Conservation (phyloP, 352 stramenopile species). For the Pythium guiyangense region DNA sequence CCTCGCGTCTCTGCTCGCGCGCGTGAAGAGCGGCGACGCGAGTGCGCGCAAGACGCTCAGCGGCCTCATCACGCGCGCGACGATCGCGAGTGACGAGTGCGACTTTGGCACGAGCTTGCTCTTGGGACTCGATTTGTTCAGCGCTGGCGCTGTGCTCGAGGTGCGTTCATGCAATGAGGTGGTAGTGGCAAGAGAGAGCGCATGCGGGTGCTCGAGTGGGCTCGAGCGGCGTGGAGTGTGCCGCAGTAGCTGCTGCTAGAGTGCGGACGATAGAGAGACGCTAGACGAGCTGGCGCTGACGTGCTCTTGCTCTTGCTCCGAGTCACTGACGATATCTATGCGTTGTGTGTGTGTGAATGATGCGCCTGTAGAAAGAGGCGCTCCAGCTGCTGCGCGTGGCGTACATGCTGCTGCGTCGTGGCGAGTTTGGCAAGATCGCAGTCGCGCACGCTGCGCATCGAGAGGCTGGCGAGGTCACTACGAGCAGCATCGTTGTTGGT, state of each 20-base stretch:
- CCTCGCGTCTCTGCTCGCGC: constrained; percentile 27
- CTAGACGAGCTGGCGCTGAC: too few species aligned
- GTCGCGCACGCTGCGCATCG: neutral
- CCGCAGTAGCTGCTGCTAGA: too few species aligned
- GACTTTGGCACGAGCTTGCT: constrained; percentile 64
- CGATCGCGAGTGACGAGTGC: constrained; percentile 66
- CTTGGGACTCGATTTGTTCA: constrained; percentile 60
- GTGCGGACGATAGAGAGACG: too few species aligned
- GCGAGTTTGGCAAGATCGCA: constrained; percentile 13
- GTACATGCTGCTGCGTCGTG: constrained; percentile 19
- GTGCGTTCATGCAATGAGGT: too few species aligned
- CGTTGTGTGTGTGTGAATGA: too few species aligned
- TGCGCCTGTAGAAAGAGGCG: constrained; percentile 13
- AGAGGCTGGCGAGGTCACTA: too few species aligned
- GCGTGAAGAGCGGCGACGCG: constrained; percentile 19
- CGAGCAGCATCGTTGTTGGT: too few species aligned
- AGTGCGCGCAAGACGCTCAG: constrained; percentile 30
- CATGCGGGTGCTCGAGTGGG: too few species aligned
- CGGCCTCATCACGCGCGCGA: constrained; percentile 56
- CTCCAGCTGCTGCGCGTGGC: constrained; percentile 15
- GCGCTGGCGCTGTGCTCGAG: constrained; percentile 29
- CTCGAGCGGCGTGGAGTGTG: too few species aligned
- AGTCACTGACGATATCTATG: too few species aligned
- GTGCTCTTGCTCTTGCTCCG: too few species aligned
- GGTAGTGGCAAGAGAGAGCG: too few species aligned